These are phyloP conservation scores for Scytalidium lignicola DNA, from an alignment of 2,329 filamentous ascomycete genomes.

Conservation along the genomic window DNA sequence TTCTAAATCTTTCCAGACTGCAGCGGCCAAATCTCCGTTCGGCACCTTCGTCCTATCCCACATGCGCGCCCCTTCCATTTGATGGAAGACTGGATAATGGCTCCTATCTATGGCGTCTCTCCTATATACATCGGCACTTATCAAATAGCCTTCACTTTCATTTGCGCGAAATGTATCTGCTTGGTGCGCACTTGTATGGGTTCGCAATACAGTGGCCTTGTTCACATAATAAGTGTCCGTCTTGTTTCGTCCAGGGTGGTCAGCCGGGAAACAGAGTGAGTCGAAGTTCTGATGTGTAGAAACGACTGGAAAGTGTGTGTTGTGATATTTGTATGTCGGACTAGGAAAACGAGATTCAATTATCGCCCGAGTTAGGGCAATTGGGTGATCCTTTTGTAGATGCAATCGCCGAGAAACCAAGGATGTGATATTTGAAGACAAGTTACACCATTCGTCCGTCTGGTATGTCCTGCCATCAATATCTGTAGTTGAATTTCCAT, in stretches of 20 bases:
- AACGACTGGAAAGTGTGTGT: slow-evolving; percentile 76
- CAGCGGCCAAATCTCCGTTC: slow-evolving; percentile 53
- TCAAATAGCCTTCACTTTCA: slow-evolving; percentile 73
- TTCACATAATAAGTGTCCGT: slow-evolving; percentile 98
- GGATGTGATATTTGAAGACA: slow-evolving; percentile 67
- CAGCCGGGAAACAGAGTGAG: slow-evolving; percentile 81
- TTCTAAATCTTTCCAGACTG: slow-evolving; percentile 66
- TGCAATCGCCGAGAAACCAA: slow-evolving; percentile 78
- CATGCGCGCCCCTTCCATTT: slow-evolving; percentile 92
- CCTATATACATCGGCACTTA: slow-evolving; percentile 92
- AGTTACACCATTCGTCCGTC: slow-evolving; percentile 81
- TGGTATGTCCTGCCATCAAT: slow-evolving; percentile 50
- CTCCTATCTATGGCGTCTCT: slow-evolving; percentile 91
- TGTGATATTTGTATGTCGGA: slow-evolving; percentile 71
- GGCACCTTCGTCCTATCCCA: slow-evolving; percentile 69
- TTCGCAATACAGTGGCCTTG: slow-evolving; percentile 74
- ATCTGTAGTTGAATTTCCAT: background rate
- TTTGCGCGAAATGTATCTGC: slow-evolving; percentile 72
- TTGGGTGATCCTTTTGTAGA: slow-evolving; percentile 82
- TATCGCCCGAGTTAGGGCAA: slow-evolving; percentile 84
- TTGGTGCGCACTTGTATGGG: slow-evolving; percentile 93
- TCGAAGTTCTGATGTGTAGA: slow-evolving; percentile 88
- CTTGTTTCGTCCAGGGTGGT: slow-evolving; percentile 81
- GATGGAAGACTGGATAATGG: slow-evolving; percentile 96
- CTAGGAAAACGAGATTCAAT: slow-evolving; percentile 83